Conservation (phyloP, 345 rosid species). For the Euphorbia lathyris region DNA sequence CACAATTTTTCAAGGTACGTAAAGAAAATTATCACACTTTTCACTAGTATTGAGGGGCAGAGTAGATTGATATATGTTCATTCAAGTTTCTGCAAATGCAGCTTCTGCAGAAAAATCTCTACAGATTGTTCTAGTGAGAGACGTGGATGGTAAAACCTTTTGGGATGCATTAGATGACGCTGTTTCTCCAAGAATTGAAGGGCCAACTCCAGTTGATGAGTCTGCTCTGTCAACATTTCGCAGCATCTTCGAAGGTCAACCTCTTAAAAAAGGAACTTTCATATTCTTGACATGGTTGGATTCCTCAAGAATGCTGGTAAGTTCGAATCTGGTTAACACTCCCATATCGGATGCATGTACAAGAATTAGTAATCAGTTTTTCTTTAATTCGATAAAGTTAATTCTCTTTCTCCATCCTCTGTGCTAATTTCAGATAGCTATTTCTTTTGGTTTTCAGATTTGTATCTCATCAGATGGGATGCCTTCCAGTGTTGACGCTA, state of each 20-base stretch:
- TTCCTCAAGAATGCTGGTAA: slow-evolving; percentile 70
- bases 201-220: slow-evolving; percentile 47
- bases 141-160: slow-evolving; percentile 90
- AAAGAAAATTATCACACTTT: not conserved
- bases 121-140: slow-evolving; percentile 83
- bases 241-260: slow-evolving; percentile 55
- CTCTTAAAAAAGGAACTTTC: slow-evolving; percentile 68
- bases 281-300: slow-evolving; percentile 74
- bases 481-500: slow-evolving; percentile 53
- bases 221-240: slow-evolving; percentile 64
- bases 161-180: slow-evolving; percentile 89
- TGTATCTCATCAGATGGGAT: slow-evolving; percentile 54
- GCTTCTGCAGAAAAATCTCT: slow-evolving; percentile 68
- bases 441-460: slow-evolving; percentile 37
- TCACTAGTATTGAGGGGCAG: not conserved
- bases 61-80: slow-evolving; percentile 7
- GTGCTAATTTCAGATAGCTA: not conserved
- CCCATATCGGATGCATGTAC: not conserved
- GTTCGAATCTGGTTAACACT: slow-evolving; percentile 18
- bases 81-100: slow-evolving; percentile 21
- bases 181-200: slow-evolving; percentile 64
- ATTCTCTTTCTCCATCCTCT: not conserved
- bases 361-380: not conserved
- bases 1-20: slow-evolving; percentile 51
- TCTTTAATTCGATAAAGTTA: not conserved